Percentiles rank a stretch among this genome's conserved stretches.
These are phyloP conservation scores for Pestalotiopsis sp. DNA, from an alignment of 2,329 filamentous ascomycete genomes.

Conservation along the genomic window DNA sequence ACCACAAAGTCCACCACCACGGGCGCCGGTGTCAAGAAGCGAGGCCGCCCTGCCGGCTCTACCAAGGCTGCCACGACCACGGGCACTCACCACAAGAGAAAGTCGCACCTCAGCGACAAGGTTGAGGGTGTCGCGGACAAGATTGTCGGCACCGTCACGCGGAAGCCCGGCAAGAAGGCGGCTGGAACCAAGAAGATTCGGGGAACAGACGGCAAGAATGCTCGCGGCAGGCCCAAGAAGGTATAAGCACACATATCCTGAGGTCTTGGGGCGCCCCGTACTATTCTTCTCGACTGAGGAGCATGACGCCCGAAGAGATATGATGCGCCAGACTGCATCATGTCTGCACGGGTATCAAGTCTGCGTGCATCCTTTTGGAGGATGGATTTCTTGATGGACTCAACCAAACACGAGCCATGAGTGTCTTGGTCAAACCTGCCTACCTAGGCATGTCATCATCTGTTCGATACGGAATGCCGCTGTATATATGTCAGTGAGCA, in stretches of 20 bases:
- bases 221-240: constrained; percentile 11
- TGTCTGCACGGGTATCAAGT: no score
- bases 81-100: constrained; percentile 27
- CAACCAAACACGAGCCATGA: no score
- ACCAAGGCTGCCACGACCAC: not conserved
- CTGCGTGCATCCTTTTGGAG: no score
- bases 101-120: constrained; percentile 27
- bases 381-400: no score
- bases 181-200: constrained; percentile 27
- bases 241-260: not conserved
- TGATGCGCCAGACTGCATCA: no score
- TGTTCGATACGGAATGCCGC: no score
- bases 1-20: constrained; percentile 16
- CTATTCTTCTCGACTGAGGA: no score
- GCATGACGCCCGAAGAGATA: no score
- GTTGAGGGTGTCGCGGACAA: constrained; percentile 26
- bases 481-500: no score
- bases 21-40: constrained; percentile 20
- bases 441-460: no score
- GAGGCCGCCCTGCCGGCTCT: constrained; percentile 7
- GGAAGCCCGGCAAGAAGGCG: constrained; percentile 27
- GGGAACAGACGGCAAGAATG: constrained; percentile 27
- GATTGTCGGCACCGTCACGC: constrained; percentile 23
- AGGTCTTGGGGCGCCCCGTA: no score
- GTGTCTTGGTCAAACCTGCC: no score